phyloP scores from a whole-genome alignment of 768 basidiomycete genomes.

The Plicaturopsis crispa region DNA sequence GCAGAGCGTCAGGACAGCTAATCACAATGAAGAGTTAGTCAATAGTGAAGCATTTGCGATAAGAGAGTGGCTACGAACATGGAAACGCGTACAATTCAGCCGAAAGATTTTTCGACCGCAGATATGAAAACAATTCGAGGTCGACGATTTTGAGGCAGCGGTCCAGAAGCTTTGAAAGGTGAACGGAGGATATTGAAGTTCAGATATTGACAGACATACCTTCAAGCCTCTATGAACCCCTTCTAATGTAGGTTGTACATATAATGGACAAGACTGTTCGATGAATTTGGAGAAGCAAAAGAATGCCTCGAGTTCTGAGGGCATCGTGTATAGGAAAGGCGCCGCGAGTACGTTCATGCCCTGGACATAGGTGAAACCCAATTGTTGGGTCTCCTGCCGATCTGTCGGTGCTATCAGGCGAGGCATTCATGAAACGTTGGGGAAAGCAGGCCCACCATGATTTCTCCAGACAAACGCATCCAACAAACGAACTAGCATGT shows the following conservation, averaged over 20 bases:
- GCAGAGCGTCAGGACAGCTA: slow-evolving; percentile 90
- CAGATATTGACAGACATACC: slow-evolving; percentile 35
- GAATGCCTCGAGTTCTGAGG: slow-evolving; percentile 97
- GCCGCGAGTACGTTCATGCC: slow-evolving; percentile 99
- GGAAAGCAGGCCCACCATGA: slow-evolving; percentile 45
- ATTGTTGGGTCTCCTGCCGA: slow-evolving; percentile 66
- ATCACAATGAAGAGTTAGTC: not conserved
- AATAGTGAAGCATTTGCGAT: slow-evolving; percentile 2
- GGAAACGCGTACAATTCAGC: slow-evolving; percentile 98
- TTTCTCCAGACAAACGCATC: slow-evolving; percentile 98
- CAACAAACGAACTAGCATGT: slow-evolving; percentile 91
- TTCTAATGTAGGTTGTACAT: slow-evolving; percentile 92
- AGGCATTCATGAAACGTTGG: not conserved
- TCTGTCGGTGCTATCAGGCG: slow-evolving; percentile 32
- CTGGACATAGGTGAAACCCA: slow-evolving; percentile 94
- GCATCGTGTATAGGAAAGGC: slow-evolving; percentile 96
- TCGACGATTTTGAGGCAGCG: slow-evolving; percentile 90
- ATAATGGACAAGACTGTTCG: slow-evolving; percentile 90
- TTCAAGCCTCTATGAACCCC: slow-evolving; percentile 94
- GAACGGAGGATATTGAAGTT: not conserved
- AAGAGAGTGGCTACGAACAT: slow-evolving; percentile 43
- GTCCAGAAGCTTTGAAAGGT: slow-evolving; percentile 67
- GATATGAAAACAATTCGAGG: slow-evolving; percentile 70
- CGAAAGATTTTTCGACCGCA: slow-evolving; percentile 85
- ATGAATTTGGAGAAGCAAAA: slow-evolving; percentile 96